A percentile compares a stretch with the other conserved stretches of the same genome.
Conservation (phyloP, 2,329 filamentous ascomycete species). For the Paramyrothecium roridum region DNA sequence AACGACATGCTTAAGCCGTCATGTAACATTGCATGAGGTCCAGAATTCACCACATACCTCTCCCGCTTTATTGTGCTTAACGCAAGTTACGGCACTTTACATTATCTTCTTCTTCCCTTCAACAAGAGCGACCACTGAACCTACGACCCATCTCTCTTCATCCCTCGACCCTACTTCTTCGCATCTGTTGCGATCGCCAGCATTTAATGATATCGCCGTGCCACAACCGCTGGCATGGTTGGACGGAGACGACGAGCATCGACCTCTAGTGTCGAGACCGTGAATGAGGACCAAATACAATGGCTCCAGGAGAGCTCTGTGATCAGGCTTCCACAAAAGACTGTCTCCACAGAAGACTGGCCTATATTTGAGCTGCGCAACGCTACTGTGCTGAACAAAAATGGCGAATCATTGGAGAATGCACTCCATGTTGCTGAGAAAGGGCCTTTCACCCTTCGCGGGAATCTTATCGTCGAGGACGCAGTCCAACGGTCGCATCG, state of each 20-base stretch:
- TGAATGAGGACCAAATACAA: slow-evolving; percentile 31
- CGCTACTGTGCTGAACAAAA: slow-evolving; percentile 53
- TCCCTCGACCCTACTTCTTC: too few species aligned
- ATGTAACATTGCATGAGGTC: too few species aligned
- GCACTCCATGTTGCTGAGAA: slow-evolving; percentile 58
- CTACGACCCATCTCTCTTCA: too few species aligned
- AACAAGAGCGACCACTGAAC: too few species aligned
- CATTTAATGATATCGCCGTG: not conserved
- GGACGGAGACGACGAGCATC: slow-evolving; percentile 38
- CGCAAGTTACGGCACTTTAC: too few species aligned
- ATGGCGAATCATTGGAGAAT: slow-evolving; percentile 54
- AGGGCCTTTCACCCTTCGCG: slow-evolving; percentile 60
- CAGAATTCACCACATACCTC: too few species aligned
- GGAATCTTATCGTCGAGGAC: slow-evolving; percentile 52
- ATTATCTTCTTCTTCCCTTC: too few species aligned
- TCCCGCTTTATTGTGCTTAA: too few species aligned
- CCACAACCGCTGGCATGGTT: slow-evolving; percentile 25
- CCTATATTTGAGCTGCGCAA: slow-evolving; percentile 60
- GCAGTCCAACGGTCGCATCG: slow-evolving; percentile 28
- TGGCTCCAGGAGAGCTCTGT: slow-evolving; percentile 32
- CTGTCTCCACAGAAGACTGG: slow-evolving; percentile 46
- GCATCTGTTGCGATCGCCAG: not conserved
- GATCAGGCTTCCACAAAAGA: slow-evolving; percentile 20
- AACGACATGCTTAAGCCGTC: too few species aligned
- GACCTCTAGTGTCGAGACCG: slow-evolving; percentile 40